These are phyloP conservation scores for Selaginella moellendorffii DNA, from an alignment of 75 land plant genomes.

Conservation along the genomic window DNA sequence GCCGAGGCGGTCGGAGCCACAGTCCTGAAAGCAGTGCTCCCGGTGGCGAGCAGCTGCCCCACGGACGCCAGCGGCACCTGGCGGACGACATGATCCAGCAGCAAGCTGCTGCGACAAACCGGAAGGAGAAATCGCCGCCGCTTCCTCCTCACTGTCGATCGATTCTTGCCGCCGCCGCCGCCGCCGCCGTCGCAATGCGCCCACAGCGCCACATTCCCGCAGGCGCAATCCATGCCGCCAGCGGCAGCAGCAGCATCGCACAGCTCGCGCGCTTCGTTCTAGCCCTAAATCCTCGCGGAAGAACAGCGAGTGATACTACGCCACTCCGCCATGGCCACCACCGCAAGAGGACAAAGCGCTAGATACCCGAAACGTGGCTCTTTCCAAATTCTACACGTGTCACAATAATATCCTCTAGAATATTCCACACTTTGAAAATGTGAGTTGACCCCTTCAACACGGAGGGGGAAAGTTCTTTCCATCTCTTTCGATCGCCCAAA, in stretches of 20 bases:
- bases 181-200: too few species aligned
- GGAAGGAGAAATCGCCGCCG: not conserved
- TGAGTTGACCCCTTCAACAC: too few species aligned
- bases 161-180: not conserved
- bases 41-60: not conserved
- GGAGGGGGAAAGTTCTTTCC: too few species aligned
- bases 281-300: too few species aligned
- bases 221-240: too few species aligned
- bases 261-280: too few species aligned
- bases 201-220: too few species aligned
- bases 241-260: too few species aligned
- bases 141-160: not conserved
- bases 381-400: not conserved
- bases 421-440: not conserved
- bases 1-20: constrained; percentile 2
- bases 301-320: not conserved
- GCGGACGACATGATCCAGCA: not conserved
- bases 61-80: not conserved
- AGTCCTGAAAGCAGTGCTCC: not conserved
- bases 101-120: not conserved
- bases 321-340: too few species aligned
- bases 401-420: not conserved
- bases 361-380: too few species aligned
- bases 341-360: too few species aligned
- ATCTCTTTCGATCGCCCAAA: not conserved